phyloP scores from a whole-genome alignment of 192 early-diverging fungal genomes.

The Gamsiella multidivaricata region DNA sequence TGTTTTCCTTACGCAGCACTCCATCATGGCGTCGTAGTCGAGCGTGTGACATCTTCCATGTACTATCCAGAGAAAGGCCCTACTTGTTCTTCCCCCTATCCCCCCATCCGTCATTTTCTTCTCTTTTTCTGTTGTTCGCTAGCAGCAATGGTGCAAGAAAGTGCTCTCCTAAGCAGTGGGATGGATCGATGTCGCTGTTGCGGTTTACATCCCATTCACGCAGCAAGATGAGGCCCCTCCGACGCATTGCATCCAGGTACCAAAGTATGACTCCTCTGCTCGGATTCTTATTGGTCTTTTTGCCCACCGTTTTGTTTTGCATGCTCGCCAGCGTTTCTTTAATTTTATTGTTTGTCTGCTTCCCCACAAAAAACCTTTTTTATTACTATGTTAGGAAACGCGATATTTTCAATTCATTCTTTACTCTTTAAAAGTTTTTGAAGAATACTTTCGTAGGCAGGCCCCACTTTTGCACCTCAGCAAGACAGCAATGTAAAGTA shows the following conservation, averaged over 20 bases:
- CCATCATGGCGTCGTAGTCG: too few species aligned
- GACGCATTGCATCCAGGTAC: not conserved
- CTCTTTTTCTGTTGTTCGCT: too few species aligned
- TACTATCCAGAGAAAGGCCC: not conserved
- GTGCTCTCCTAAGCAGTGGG: too few species aligned
- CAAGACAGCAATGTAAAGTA: too few species aligned
- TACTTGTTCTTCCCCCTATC: too few species aligned
- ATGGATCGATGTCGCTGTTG: not conserved
- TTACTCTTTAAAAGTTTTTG: too few species aligned
- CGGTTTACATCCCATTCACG: not conserved
- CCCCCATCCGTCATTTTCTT: too few species aligned
- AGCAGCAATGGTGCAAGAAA: too few species aligned
- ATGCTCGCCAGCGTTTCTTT: not conserved
- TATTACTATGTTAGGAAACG: conserved; percentile 44
- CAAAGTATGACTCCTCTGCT: conserved; percentile 13
- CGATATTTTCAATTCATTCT: conserved; percentile 4
- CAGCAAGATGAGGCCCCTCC: not conserved
- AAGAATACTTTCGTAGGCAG: too few species aligned
- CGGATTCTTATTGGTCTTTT: conserved; percentile 13
- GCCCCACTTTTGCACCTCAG: too few species aligned
- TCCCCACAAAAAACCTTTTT: conserved; percentile 46
- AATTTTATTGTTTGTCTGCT: conserved; percentile 1
- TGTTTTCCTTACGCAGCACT: too few species aligned
- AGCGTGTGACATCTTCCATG: not conserved
- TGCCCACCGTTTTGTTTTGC: not conserved